Conservation (phyloP, 805 yeast genomes). For the Lipomyces mesembrius region DNA sequence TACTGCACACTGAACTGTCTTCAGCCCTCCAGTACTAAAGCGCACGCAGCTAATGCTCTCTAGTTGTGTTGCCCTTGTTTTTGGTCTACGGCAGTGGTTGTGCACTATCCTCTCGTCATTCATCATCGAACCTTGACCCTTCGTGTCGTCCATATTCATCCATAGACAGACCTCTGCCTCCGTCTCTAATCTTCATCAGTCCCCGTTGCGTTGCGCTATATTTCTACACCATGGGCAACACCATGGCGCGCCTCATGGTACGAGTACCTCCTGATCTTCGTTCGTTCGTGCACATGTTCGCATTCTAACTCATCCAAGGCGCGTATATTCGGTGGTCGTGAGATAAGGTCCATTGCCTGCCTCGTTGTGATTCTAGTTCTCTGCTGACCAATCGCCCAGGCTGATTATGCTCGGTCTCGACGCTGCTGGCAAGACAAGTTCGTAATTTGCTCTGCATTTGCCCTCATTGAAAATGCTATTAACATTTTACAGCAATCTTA, state of each 20-base stretch:
- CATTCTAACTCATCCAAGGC: constrained; percentile 15
- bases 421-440: constrained; percentile 70
- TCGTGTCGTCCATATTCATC: too few relatives aligned
- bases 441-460: constrained; percentile 34
- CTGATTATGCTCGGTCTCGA: constrained; percentile 90
- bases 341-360: constrained; percentile 21
- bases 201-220: too few relatives aligned
- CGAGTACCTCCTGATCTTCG: background rate
- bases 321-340: constrained; percentile 27
- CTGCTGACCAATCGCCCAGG: constrained; percentile 39
- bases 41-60: too few relatives aligned
- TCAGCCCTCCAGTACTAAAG: too few relatives aligned
- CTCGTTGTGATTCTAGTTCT: constrained; percentile 4
- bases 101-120: too few relatives aligned
- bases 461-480: background rate
- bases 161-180: too few relatives aligned
- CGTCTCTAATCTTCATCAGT: too few relatives aligned
- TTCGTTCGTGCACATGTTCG: background rate
- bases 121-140: too few relatives aligned
- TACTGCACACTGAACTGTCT: too few relatives aligned
- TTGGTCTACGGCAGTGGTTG: too few relatives aligned
- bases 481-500: constrained; percentile 56
- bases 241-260: constrained; percentile 29
- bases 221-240: constrained; percentile 23
- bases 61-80: too few relatives aligned